Percentiles rank a stretch among this genome's conserved stretches.
Evolutionary conservation across 768 basidiomycete genomes (phyloP).

Genomic region (Psilocybe subaeruginosa): DNA sequence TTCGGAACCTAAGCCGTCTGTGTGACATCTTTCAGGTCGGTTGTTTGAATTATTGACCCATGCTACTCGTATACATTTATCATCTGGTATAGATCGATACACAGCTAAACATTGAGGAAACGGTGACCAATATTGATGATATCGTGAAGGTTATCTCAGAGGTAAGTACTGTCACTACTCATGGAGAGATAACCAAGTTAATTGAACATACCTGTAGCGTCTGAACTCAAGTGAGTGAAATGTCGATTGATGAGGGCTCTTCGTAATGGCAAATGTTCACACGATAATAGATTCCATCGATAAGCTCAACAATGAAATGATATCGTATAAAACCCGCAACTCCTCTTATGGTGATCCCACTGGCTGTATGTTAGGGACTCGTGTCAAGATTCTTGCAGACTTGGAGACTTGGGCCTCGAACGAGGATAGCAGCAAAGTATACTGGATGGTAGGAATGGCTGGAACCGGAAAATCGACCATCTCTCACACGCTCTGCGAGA

Average conservation of each 20-base stretch:
- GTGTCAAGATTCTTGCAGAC: conserved; percentile 4
- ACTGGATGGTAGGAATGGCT: conserved; percentile 13
- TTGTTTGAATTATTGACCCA: too few relatives aligned
- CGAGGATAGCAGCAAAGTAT: conserved; percentile 1
- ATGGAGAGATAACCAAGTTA: not conserved
- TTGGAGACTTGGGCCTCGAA: conserved; percentile 9
- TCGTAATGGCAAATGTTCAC: too few relatives aligned
- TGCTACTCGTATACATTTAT: too few relatives aligned
- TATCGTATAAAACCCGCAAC: conserved; percentile 8
- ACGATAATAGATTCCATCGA: conserved; percentile 1
- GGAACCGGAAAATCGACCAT: conserved; percentile 9
- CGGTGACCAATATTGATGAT: too few relatives aligned
- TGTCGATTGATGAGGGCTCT: too few relatives aligned
- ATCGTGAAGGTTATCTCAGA: too few relatives aligned
- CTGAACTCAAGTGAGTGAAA: not conserved
- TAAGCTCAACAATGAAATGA: conserved; percentile 4
- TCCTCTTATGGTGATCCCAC: conserved; percentile 5
- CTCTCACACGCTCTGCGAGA: conserved; percentile 5
- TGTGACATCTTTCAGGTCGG: too few relatives aligned
- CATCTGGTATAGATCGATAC: not conserved
- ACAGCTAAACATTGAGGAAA: too few relatives aligned
- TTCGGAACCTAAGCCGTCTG: too few relatives aligned
- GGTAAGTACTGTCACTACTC: too few relatives aligned
- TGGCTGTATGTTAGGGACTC: conserved; percentile 6
- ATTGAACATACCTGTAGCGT: not conserved